Evolutionary conservation across 257 asterid genomes (phyloP), one percentile per base, ranked within the genome.

Genomic region (Nicotiana sylvestris): DNA sequence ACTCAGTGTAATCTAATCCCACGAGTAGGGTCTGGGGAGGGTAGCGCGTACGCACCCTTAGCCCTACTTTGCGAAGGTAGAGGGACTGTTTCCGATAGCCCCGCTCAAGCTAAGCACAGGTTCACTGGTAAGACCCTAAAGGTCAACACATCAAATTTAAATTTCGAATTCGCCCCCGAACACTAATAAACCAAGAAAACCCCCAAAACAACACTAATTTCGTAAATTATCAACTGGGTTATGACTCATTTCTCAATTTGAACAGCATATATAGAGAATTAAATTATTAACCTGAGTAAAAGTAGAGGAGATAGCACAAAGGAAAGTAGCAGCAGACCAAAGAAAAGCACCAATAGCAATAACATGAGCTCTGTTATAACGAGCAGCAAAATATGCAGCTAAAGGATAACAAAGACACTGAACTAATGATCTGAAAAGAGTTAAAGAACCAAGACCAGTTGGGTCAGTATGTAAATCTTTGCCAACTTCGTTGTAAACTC

Each of bases 271-370:
- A n/a, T 66, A 66, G 37, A 43, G 18, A 1, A 66, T 29, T 29
- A 4, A 55, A 55, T 16, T 7, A 57, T 5, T 4, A 2, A 88
- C 99, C 98, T 95, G 86, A 18, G 86, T 18, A 69, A 92, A 95
- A 21, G 96, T 94, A 84, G 95, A 88, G 66, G 97, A 94, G 12
- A 91, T 62, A 55, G 83, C 90, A 18, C 84, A 87, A 9, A 85
- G 88, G 9, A 87, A 85, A 78, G 88, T 87, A 25, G 99, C 97
- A 82, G 91, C 94, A 46, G 99, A 97, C 99, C 98, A 95, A 30
- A 94, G 94, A 55, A 94, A 91, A 16, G 99, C 94, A 5, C 99
- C 97, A 56, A 74, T 13, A 49, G 80, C 80, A 12, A 74, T 49
- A 6, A 74, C 80, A 49, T 74, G 61, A 15, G 80, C 62, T 12